A percentile compares a stretch with the other conserved stretches of the same genome.
Evolutionary conservation across 768 basidiomycete species (phyloP).

Genomic region (Serendipita sp.): DNA sequence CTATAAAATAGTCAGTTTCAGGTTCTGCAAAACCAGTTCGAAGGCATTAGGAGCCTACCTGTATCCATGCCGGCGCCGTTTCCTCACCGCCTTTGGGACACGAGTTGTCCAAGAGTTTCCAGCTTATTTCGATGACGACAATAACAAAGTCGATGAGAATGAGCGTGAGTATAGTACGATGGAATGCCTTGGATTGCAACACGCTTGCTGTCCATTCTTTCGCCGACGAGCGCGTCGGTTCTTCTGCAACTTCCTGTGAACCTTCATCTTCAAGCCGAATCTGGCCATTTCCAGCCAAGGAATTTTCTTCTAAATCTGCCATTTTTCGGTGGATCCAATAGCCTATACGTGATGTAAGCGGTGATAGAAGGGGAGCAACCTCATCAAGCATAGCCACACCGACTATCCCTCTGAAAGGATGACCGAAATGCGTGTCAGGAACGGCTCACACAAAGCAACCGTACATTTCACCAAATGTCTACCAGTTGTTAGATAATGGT

Average conservation of each 20-base stretch:
- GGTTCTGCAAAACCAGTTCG: background rate
- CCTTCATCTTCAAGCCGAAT: background rate
- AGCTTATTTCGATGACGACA: slow-evolving; percentile 57
- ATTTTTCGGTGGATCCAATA: no score
- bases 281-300: background rate
- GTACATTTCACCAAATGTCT: no score
- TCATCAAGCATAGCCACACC: no score
- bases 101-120: slow-evolving; percentile 15
- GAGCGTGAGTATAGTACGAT: background rate
- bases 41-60: background rate
- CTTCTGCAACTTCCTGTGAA: no score
- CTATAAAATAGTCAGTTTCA: no score
- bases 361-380: no score
- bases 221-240: background rate
- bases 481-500: no score
- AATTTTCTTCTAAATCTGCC: no score
- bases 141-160: slow-evolving; percentile 46
- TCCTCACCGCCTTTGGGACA: background rate
- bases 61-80: background rate
- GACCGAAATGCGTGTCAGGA: background rate
- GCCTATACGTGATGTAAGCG: no score
- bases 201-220: background rate
- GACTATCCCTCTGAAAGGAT: no score
- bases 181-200: slow-evolving; percentile 1
- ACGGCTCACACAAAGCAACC: background rate